Percentiles rank a stretch among this genome's conserved stretches.
phyloP scores from a whole-genome alignment of 1,284 basidiomycete species.

The Cryptococcus neoformans region DNA sequence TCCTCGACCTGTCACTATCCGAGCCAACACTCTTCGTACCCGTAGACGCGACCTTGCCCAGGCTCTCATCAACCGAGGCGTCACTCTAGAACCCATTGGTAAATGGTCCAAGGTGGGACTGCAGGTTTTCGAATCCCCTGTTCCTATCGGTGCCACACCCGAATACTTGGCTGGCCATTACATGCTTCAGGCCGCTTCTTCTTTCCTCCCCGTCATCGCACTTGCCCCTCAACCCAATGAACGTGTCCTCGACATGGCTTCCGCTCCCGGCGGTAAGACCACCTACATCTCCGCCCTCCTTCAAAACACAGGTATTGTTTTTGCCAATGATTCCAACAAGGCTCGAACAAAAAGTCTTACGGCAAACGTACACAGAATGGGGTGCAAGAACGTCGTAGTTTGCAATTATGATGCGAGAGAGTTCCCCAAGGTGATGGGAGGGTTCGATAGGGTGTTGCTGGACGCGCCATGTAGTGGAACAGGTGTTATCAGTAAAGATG shows the following conservation, averaged over 20 bases:
- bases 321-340: conserved; percentile 97
- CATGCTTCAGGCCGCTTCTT: conserved; percentile 99
- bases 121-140: conserved; percentile 94
- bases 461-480: conserved; percentile 99
- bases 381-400: conserved; percentile 97
- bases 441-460: conserved; percentile 92
- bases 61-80: conserved; percentile 90
- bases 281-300: conserved; percentile 94
- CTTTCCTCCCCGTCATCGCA: conserved; percentile 98
- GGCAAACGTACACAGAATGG: conserved; percentile 94
- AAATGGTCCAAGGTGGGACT: conserved; percentile 99
- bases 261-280: conserved; percentile 96
- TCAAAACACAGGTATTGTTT: conserved; percentile 97
- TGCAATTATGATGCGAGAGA: conserved; percentile 97
- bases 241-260: conserved; percentile 97
- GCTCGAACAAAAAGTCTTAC: conserved; percentile 92
- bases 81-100: conserved; percentile 95
- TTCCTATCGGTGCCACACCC: conserved; percentile 95
- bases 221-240: conserved; percentile 90
- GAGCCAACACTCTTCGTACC: conserved; percentile 94
- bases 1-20: conserved; percentile 93
- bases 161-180: conserved; percentile 99
- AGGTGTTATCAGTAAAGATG: conserved; percentile 97
- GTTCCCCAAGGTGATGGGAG: conserved; percentile 99
- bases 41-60: conserved; percentile 93